Base-by-base conservation (phyloP, 768 basidiomycete genomes). In the Lanmaoa pseudosensibilis region DNA sequence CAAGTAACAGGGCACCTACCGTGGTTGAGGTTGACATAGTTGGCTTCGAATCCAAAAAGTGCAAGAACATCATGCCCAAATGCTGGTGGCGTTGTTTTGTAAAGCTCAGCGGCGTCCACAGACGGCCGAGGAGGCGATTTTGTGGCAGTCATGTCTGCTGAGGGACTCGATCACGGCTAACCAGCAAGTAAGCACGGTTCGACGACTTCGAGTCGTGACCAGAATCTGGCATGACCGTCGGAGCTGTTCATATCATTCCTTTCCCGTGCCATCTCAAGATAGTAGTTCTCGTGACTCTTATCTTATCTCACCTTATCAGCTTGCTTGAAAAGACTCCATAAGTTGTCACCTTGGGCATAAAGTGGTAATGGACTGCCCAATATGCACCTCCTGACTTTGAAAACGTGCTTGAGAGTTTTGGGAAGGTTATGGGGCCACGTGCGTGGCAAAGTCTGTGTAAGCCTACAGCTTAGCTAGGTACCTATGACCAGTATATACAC, bases 21-120 rank as follows among this genome's bases (percentile, higher is more conserved):
- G 50, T 84, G 76, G 64, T 90, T 88, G 46, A 90, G 70, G 61
- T 88, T 86, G 47, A 84, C 65, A 55, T 87, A 88, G 39, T 77
- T 74, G 5, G 83, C 75, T 40, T 84, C 81, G 23, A 88, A 78
- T 21, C 74, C 77, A 52, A 81, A 88, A 50, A 81, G 79, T 45
- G 80, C 77, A 52, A 76, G 80, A 61, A 82, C 67, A 6, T 70
- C 73, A 62, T 82, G 84, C 0, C 88, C 88, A 46, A 89, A 87
- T 2, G 71, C 54, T 15, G 83, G 79, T 0, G 77, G 76, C 0
- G 52, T 18, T 23, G 51, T 55, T 37, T 64, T 61, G 57, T 66
- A 69, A 7, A 71, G 52, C 15, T 69, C 56, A 3, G 54, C 6
- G 9, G 56, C 23, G 4, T 23, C 32, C 21, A 11, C n/a, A 11